A percentile compares a stretch with the other conserved stretches of the same genome.
phyloP scores from a whole-genome alignment of 257 asterid genomes.

The Scutellaria minor region DNA sequence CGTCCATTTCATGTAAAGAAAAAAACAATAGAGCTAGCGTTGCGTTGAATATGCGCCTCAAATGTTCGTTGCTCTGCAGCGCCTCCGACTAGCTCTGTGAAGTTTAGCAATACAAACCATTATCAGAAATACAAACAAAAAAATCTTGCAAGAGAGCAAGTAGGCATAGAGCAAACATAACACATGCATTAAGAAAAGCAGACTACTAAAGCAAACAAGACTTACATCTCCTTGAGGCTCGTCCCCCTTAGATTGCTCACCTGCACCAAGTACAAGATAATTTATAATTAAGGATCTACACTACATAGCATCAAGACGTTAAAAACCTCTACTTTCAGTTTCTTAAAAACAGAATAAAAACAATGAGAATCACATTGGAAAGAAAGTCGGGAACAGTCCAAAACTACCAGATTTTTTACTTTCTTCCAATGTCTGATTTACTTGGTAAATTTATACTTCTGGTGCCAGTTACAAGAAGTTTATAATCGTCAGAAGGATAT shows the following conservation, averaged over 20 bases:
- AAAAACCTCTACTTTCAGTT: not conserved
- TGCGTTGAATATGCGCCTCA: not conserved
- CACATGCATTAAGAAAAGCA: not conserved
- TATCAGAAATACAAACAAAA: not conserved
- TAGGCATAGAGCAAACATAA: not conserved
- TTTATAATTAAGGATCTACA: too few species aligned
- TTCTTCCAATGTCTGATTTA: not conserved
- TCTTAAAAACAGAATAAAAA: not conserved
- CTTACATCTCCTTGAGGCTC: conserved; percentile 30
- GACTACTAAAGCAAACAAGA: not conserved
- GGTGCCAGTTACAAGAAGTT: not conserved
- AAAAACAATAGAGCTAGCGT: not conserved
- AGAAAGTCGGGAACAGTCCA: not conserved
- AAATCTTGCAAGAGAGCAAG: too few species aligned
- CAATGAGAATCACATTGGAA: not conserved
- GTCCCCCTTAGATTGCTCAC: conserved; percentile 36
- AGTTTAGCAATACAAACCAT: not conserved
- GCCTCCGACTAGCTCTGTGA: conserved; percentile 17
- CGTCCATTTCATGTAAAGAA: not conserved
- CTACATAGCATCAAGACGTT: too few species aligned
- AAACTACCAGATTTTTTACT: not conserved
- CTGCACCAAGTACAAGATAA: conserved; percentile 8
- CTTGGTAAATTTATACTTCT: not conserved
- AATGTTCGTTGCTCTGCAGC: not conserved
- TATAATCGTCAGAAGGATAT: not conserved